Evolutionary conservation across 139 green algal genomes (phyloP).

Genomic region (Micractinium conductrix): DNA sequence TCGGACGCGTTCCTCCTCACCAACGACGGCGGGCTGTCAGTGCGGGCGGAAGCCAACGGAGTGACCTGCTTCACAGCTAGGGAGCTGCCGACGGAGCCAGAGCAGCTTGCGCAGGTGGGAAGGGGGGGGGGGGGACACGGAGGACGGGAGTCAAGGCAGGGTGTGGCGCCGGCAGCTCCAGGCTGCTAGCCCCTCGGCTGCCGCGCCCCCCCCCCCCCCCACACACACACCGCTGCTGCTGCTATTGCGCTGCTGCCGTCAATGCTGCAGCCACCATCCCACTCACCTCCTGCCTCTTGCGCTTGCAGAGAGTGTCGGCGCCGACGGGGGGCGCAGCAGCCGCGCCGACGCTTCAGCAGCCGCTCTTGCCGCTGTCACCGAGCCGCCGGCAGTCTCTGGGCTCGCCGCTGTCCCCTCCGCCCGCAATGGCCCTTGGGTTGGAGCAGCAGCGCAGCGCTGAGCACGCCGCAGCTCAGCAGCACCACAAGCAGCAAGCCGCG

Average conservation of each 20-base stretch:
- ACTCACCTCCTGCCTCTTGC: no score
- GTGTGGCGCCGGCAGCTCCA: not conserved
- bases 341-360: not conserved
- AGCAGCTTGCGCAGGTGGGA: conserved; percentile 23
- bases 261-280: no score
- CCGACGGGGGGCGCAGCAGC: not conserved
- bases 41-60: conserved; percentile 18
- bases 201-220: no score
- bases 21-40: conserved; percentile 38
- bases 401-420: not conserved
- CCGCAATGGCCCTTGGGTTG: not conserved
- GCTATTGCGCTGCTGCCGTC: no score
- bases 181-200: not conserved
- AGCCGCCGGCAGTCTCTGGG: not conserved
- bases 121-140: no score
- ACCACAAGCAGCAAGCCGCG: not conserved
- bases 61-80: conserved; percentile 32
- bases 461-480: conserved; percentile 5
- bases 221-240: no score
- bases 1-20: conserved; percentile 33
- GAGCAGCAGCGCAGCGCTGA: not conserved
- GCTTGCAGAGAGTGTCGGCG: not conserved
- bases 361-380: not conserved
- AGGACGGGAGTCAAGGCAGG: no score
- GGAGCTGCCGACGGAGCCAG: conserved; percentile 8